A percentile compares a stretch with the other conserved stretches of the same genome.
phyloP scores from a whole-genome alignment of 768 basidiomycete species.

The Inosperma sp. region DNA sequence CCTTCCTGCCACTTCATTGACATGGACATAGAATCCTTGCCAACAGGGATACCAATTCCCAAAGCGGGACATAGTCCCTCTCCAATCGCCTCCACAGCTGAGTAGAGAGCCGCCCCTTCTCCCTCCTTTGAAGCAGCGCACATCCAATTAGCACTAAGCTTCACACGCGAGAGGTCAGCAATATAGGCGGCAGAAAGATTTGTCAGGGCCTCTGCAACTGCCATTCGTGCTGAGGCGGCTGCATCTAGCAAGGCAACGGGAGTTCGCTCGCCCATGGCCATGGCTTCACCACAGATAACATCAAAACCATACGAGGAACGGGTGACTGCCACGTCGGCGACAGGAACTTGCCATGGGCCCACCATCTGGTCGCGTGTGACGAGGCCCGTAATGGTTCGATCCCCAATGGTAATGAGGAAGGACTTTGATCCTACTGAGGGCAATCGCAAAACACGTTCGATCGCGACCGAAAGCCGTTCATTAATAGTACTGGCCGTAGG shows the following conservation, averaged over 20 bases:
- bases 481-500: slow-evolving; percentile 37
- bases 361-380: slow-evolving; percentile 98
- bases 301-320: slow-evolving; percentile 93
- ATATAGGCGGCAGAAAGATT: slow-evolving; percentile 84
- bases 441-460: slow-evolving; percentile 78
- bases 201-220: slow-evolving; percentile 88
- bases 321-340: slow-evolving; percentile 95
- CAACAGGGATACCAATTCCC: slow-evolving; percentile 94
- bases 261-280: slow-evolving; percentile 98
- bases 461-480: slow-evolving; percentile 57
- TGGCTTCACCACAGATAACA: slow-evolving; percentile 81
- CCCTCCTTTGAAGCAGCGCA: slow-evolving; percentile 86
- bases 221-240: slow-evolving; percentile 93
- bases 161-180: slow-evolving; percentile 65
- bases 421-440: slow-evolving; percentile 94
- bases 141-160: slow-evolving; percentile 99
- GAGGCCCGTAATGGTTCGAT: slow-evolving; percentile 89
- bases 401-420: slow-evolving; percentile 98
- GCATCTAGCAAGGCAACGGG: slow-evolving; percentile 85
- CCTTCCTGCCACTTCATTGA: slow-evolving; percentile 85
- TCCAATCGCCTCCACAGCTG: slow-evolving; percentile 85
- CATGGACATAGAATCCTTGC: slow-evolving; percentile 99
- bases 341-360: slow-evolving; percentile 97
- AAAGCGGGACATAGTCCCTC: slow-evolving; percentile 91
- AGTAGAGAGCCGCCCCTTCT: slow-evolving; percentile 86